Percentiles rank a stretch among this genome's conserved stretches.
phyloP scores from a whole-genome alignment of 1,284 basidiomycete species.

The Ganoderma boninense region DNA sequence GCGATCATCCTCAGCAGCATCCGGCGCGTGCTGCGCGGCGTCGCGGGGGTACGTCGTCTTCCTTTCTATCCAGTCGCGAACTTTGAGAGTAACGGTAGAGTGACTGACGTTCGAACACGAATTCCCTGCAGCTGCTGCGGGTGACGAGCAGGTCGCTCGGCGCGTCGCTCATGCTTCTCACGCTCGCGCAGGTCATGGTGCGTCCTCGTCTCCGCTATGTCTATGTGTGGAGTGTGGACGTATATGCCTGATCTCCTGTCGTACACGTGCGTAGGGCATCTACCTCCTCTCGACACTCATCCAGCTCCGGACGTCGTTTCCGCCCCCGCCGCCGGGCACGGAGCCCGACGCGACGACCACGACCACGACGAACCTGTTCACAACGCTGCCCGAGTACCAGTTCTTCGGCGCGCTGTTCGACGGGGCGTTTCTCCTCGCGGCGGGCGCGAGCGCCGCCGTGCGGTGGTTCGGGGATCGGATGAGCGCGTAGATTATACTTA shows the following conservation, averaged over 20 bases:
- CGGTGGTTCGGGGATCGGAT: constrained; percentile 56
- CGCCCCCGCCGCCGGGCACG: constrained; percentile 52
- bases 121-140: constrained; percentile 55
- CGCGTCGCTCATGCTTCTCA: constrained; percentile 74
- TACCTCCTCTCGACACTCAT: constrained; percentile 82
- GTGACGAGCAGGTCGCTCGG: constrained; percentile 73
- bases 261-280: constrained; percentile 62
- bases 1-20: constrained; percentile 77
- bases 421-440: constrained; percentile 69
- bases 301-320: constrained; percentile 80
- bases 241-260: too few relatives aligned
- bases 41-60: constrained; percentile 59
- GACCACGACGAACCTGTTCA: constrained; percentile 64
- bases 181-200: constrained; percentile 83
- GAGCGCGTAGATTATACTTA: not conserved
- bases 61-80: not conserved
- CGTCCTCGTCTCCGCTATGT: constrained; percentile 29
- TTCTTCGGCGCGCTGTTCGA: constrained; percentile 80
- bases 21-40: constrained; percentile 69
- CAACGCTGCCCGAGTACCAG: constrained; percentile 75
- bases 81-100: not conserved
- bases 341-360: constrained; percentile 24
- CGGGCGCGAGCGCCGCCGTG: constrained; percentile 51
- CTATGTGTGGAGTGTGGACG: too few relatives aligned
- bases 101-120: too few relatives aligned